Percentiles rank a stretch among this genome's conserved stretches.
phyloP scores from a whole-genome alignment of 1,284 basidiomycete species.

The Cutaneotrichosporon dermatis region DNA sequence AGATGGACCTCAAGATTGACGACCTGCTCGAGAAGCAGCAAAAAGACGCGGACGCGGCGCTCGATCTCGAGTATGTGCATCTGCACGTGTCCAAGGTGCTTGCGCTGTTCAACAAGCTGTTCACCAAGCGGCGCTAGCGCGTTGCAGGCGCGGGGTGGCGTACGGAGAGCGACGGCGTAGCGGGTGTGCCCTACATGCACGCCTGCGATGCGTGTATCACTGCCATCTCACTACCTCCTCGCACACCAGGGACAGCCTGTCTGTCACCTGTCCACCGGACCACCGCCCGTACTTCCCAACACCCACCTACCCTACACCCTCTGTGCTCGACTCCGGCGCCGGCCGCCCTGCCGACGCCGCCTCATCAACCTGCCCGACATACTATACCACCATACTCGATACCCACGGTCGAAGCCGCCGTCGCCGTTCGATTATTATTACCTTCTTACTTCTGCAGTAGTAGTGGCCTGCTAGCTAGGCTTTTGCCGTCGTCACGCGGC shows the following conservation, averaged over 20 bases:
- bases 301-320: too few species aligned
- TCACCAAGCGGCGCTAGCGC: slow-evolving; percentile 12
- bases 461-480: background rate
- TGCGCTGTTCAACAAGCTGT: slow-evolving; percentile 79
- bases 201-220: too few species aligned
- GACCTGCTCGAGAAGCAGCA: slow-evolving; percentile 97
- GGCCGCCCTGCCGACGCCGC: too few species aligned
- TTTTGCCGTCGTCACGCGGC: background rate
- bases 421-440: background rate
- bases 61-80: slow-evolving; percentile 97
- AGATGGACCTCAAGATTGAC: slow-evolving; percentile 99
- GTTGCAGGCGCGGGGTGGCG: too few species aligned
- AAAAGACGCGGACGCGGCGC: slow-evolving; percentile 93
- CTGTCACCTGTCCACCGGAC: too few species aligned
- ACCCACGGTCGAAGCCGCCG: background rate
- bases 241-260: too few species aligned
- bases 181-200: too few species aligned
- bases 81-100: slow-evolving; percentile 93
- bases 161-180: background rate
- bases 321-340: too few species aligned
- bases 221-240: too few species aligned
- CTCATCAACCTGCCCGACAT: too few species aligned
- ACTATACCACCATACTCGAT: background rate
- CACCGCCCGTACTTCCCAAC: too few species aligned
- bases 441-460: background rate